phyloP scores from a whole-genome alignment of 345 rosid genomes.

The Cardamine resedifolia region DNA sequence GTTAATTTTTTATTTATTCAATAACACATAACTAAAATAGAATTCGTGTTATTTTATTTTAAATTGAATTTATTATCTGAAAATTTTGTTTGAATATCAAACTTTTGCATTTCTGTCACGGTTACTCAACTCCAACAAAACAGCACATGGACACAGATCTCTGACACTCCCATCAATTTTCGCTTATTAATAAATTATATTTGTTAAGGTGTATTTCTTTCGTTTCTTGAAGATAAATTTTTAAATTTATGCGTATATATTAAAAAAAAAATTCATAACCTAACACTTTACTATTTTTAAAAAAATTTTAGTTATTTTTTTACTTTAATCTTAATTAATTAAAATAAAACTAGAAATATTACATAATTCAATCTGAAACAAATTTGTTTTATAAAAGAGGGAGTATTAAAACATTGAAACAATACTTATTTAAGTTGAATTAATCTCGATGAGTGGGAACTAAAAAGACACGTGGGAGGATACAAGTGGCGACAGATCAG shows the following conservation, averaged over 20 bases:
- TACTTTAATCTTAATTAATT: too few relatives aligned
- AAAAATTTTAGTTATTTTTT: too few relatives aligned
- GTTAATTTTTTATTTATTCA: background rate
- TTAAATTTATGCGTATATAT: too few relatives aligned
- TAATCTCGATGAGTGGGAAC: background rate
- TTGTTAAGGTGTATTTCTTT: too few relatives aligned
- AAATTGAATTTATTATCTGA: background rate
- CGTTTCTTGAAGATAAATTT: too few relatives aligned
- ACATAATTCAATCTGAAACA: too few relatives aligned
- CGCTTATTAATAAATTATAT: background rate
- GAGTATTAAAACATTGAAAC: too few relatives aligned
- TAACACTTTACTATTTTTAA: too few relatives aligned
- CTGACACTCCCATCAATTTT: constrained; percentile 27
- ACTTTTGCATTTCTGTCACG: background rate
- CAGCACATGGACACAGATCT: constrained; percentile 28
- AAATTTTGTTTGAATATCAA: background rate
- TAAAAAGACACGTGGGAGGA: constrained; percentile 4
- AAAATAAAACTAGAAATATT: too few relatives aligned
- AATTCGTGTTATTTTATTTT: background rate
- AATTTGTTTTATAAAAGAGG: too few relatives aligned
- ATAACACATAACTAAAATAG: background rate
- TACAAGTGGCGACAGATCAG: constrained; percentile 23
- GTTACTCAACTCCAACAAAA: constrained; percentile 8
- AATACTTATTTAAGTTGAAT: background rate
- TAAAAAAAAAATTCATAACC: too few relatives aligned